A percentile compares a stretch with the other conserved stretches of the same genome.
Evolutionary conservation across 2,329 filamentous ascomycete genomes (phyloP).

Genomic region (Aspergillus persii): DNA sequence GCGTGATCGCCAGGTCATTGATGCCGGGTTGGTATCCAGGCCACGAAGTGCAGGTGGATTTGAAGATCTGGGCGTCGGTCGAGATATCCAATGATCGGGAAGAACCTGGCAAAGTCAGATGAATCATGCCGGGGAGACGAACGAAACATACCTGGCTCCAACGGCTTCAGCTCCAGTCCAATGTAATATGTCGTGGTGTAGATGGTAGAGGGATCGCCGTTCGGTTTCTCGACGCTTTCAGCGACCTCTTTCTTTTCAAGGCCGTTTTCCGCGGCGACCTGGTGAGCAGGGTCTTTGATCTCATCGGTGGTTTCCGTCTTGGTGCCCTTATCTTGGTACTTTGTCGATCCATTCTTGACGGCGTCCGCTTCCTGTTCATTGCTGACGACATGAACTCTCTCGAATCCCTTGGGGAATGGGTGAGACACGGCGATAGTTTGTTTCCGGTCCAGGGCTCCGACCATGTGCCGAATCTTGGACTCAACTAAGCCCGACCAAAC

Average conservation of each 20-base stretch:
- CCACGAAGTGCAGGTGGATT: conserved; percentile 74
- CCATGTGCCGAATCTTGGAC: conserved; percentile 84
- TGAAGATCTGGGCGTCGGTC: conserved; percentile 81
- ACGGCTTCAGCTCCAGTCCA: conserved; percentile 72
- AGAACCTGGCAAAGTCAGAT: conserved; percentile 38
- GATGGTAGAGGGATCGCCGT: conserved; percentile 52
- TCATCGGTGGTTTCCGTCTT: conserved; percentile 54
- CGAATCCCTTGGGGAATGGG: conserved; percentile 90
- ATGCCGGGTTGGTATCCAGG: conserved; percentile 71
- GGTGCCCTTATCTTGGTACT: conserved; percentile 56
- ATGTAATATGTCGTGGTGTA: conserved; percentile 95
- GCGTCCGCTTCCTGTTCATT: conserved; percentile 61
- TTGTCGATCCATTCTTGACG: conserved; percentile 60
- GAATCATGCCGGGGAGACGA: conserved; percentile 17
- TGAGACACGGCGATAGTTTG: conserved; percentile 78
- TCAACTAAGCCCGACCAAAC: conserved; percentile 90
- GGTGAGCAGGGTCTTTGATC: conserved; percentile 49
- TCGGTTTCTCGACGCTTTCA: conserved; percentile 34
- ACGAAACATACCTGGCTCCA: conserved; percentile 64
- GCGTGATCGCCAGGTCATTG: conserved; percentile 76
- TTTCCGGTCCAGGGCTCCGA: conserved; percentile 78
- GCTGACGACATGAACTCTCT: conserved; percentile 71
- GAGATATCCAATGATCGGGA: conserved; percentile 56
- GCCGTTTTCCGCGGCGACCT: conserved; percentile 48
- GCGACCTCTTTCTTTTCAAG: conserved; percentile 40